These are phyloP conservation scores for Tothia fuscella DNA, from an alignment of 2,329 filamentous ascomycete genomes.

Conservation along the genomic window DNA sequence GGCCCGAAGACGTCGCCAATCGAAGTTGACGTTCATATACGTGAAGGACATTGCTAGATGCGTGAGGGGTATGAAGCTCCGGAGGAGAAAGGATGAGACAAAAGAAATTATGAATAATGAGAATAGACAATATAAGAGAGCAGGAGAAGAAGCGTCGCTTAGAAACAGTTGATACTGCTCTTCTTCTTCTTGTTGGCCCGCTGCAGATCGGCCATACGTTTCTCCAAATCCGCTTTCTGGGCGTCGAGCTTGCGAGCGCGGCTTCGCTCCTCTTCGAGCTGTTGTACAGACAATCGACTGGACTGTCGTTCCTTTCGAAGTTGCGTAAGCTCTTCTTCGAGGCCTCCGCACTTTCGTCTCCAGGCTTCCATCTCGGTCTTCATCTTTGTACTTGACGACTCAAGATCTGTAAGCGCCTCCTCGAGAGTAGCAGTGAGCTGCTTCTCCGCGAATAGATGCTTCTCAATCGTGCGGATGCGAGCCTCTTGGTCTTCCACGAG, in stretches of 20 bases:
- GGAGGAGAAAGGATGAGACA: too few species aligned
- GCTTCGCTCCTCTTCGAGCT: conserved; percentile 91
- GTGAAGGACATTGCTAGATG: too few species aligned
- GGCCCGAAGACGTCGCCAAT: too few species aligned
- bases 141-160: conserved; percentile 22
- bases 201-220: conserved; percentile 65
- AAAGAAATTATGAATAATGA: background rate
- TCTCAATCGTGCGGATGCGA: conserved; percentile 90
- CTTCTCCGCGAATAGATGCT: conserved; percentile 90
- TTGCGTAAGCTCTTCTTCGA: conserved; percentile 60
- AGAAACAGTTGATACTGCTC: conserved; percentile 94
- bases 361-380: conserved; percentile 83
- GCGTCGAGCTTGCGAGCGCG: conserved; percentile 84
- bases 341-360: conserved; percentile 69
- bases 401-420: conserved; percentile 87
- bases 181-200: conserved; percentile 88
- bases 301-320: conserved; percentile 48
- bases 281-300: conserved; percentile 60
- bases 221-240: conserved; percentile 78
- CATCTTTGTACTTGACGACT: conserved; percentile 81
- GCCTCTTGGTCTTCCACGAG: conserved; percentile 90
- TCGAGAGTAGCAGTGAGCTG: conserved; percentile 92
- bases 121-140: background rate
- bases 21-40: too few species aligned
- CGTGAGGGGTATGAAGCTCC: too few species aligned